Evolutionary conservation across 805 yeast genomes (phyloP).

Genomic region (Saccharomycopsis fodiens): DNA sequence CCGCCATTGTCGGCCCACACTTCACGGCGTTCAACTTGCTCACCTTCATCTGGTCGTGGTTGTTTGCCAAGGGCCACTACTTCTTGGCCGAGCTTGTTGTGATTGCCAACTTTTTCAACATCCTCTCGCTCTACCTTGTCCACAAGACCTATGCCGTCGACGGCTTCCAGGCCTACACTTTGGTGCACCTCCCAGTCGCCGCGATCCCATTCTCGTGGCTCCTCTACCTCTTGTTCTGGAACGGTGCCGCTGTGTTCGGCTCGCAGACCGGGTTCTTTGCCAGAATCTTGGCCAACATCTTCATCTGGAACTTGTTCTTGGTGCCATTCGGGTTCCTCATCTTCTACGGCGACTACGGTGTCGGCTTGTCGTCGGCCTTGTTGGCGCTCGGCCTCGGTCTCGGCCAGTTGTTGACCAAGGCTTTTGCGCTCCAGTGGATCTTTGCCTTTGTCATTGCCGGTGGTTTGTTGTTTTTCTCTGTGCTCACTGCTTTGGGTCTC

Average conservation of each 20-base stretch:
- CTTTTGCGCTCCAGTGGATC: slow-evolving; percentile 79
- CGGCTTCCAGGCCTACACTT: slow-evolving; percentile 43
- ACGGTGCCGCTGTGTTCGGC: slow-evolving; percentile 70
- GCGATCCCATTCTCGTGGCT: slow-evolving; percentile 75
- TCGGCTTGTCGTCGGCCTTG: slow-evolving; percentile 52
- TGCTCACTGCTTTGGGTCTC: slow-evolving; percentile 28
- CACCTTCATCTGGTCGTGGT: slow-evolving; percentile 54
- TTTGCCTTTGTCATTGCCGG: slow-evolving; percentile 67
- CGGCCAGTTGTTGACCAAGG: slow-evolving; percentile 60
- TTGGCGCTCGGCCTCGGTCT: slow-evolving; percentile 60
- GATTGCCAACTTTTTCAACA: slow-evolving; percentile 51
- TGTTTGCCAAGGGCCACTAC: slow-evolving; percentile 54
- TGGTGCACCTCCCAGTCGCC: slow-evolving; percentile 56
- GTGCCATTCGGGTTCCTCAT: slow-evolving; percentile 53
- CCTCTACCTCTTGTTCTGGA: slow-evolving; percentile 71
- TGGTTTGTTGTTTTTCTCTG: slow-evolving; percentile 43
- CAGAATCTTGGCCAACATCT: slow-evolving; percentile 61
- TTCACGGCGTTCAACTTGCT: slow-evolving; percentile 54
- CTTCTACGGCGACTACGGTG: slow-evolving; percentile 61
- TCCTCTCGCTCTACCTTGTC: slow-evolving; percentile 45
- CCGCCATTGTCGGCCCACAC: slow-evolving; percentile 47
- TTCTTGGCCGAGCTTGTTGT: slow-evolving; percentile 51
- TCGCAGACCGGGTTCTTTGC: slow-evolving; percentile 47
- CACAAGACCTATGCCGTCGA: slow-evolving; percentile 53
- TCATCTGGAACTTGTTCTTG: slow-evolving; percentile 71